A percentile compares a stretch with the other conserved stretches of the same genome.
Conservation (phyloP, 148 eudicot genomes). For the Spergularia bocconei region DNA sequence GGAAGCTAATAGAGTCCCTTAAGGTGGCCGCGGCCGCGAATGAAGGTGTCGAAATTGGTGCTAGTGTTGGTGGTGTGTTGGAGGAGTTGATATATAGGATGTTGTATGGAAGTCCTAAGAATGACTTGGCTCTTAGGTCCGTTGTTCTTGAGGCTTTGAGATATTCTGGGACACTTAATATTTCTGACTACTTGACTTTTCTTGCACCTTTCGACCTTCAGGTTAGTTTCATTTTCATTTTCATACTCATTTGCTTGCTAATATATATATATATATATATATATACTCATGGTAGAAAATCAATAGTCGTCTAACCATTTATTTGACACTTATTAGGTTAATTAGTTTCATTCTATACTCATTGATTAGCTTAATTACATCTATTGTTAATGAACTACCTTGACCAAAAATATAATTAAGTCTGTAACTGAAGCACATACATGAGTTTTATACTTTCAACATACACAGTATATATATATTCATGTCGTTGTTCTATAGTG, state of each 20-base stretch:
- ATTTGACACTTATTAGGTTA: too few relatives aligned
- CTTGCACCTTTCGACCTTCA: slow-evolving; percentile 22
- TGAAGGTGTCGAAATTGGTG: slow-evolving; percentile 16
- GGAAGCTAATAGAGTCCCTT: slow-evolving; percentile 14
- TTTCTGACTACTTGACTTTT: slow-evolving; percentile 22
- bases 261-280: too few relatives aligned
- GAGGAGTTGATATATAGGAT: slow-evolving; percentile 26
- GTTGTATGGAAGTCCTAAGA: slow-evolving; percentile 26
- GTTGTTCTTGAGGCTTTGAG: slow-evolving; percentile 24
- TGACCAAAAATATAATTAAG: too few relatives aligned
- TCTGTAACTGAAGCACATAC: too few relatives aligned
- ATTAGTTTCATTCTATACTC: too few relatives aligned
- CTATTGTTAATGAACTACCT: too few relatives aligned
- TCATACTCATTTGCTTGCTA: not conserved
- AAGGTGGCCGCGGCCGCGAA: slow-evolving; percentile 6
- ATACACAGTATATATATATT: too few relatives aligned
- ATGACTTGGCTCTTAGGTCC: slow-evolving; percentile 17
- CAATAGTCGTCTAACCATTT: too few relatives aligned
- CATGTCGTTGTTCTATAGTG: too few relatives aligned
- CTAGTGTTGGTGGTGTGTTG: slow-evolving; percentile 15
- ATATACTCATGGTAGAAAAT: too few relatives aligned
- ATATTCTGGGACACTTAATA: slow-evolving; percentile 18
- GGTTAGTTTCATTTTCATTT: not conserved
- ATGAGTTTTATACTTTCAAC: too few relatives aligned
- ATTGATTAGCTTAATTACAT: too few relatives aligned